These are phyloP conservation scores for Lentinula edodes DNA, from an alignment of 768 basidiomycete species.

Conservation along the genomic window DNA sequence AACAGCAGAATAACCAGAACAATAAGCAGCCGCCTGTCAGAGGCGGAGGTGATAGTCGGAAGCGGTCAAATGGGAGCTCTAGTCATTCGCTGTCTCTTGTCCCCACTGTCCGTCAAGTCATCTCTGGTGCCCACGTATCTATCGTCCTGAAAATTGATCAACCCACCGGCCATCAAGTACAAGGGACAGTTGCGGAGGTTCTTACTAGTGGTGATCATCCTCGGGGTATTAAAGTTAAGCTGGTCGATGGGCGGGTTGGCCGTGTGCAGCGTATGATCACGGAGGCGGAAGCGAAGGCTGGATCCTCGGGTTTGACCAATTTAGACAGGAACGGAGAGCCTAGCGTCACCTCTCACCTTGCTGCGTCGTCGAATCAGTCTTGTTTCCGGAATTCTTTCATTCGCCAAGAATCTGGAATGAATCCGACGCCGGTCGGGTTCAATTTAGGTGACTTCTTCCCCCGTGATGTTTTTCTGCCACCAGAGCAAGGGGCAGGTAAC, in stretches of 20 bases:
- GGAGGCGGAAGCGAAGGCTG: neutral
- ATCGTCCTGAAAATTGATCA: slow-evolving; percentile 2
- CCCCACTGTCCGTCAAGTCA: neutral
- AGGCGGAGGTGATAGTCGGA: neutral
- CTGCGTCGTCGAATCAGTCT: neutral
- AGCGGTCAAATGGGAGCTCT: neutral
- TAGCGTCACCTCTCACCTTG: neutral
- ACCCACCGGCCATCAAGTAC: neutral
- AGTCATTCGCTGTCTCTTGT: neutral
- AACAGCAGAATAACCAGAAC: neutral
- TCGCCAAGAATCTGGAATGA: neutral
- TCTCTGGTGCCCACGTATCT: slow-evolving; percentile 1
- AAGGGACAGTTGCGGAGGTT: neutral
- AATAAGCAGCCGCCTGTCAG: neutral
- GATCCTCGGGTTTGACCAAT: neutral
- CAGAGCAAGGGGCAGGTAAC: neutral
- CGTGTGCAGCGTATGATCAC: neutral
- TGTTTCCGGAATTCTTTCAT: neutral
- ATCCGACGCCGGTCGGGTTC: neutral
- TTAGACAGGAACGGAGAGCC: neutral
- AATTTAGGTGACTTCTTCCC: neutral
- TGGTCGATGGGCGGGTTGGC: neutral
- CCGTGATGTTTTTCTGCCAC: neutral
- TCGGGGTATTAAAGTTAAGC: neutral
- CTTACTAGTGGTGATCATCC: slow-evolving; percentile 2